phyloP scores from a whole-genome alignment of 805 yeast species.

The Schizosaccharomyces pombe region DNA sequence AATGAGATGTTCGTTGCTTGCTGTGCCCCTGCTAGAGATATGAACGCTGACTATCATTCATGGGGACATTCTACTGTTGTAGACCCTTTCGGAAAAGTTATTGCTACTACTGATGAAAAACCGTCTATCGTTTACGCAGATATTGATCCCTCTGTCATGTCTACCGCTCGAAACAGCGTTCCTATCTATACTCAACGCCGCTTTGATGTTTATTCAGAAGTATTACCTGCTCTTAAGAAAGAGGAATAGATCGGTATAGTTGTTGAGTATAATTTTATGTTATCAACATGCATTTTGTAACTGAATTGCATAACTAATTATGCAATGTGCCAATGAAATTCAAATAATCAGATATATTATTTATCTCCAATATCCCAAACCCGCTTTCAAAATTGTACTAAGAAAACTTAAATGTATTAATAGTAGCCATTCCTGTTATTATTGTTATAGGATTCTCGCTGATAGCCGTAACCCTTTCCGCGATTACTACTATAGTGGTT shows the following conservation, averaged over 20 bases:
- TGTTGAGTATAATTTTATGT: neutral
- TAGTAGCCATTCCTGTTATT: no score
- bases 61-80: conserved; percentile 71
- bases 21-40: conserved; percentile 87
- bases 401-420: no score
- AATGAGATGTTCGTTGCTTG: conserved; percentile 66
- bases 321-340: no score
- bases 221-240: conserved; percentile 8
- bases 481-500: no score
- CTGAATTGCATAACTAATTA: no score
- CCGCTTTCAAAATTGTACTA: no score
- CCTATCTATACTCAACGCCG: conserved; percentile 52
- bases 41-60: conserved; percentile 62
- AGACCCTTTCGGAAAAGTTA: conserved; percentile 76
- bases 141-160: conserved; percentile 37
- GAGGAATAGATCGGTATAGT: neutral
- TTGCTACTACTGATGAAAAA: conserved; percentile 56
- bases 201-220: conserved; percentile 37
- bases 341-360: no score
- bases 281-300: no score
- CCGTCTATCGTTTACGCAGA: conserved; percentile 40
- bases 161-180: conserved; percentile 35
- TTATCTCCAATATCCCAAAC: no score
- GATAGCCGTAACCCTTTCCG: no score
- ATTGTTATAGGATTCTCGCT: no score